These are phyloP conservation scores for Luvunga scandens DNA, from an alignment of 345 rosid genomes.

Conservation along the genomic window DNA sequence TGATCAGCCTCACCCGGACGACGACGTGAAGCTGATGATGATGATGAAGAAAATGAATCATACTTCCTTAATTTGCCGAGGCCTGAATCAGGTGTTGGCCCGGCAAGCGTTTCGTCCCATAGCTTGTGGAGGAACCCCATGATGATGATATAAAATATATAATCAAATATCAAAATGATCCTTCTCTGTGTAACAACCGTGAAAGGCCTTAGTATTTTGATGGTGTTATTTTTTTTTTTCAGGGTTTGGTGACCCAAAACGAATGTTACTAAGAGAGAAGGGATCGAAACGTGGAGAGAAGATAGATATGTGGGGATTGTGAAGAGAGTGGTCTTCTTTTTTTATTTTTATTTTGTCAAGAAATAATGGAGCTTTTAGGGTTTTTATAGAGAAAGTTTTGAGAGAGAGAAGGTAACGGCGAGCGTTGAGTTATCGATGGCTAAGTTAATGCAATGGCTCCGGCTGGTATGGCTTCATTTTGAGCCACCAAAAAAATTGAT, in stretches of 20 bases:
- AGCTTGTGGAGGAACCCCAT: slow-evolving; percentile 82
- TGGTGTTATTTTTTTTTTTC: background rate
- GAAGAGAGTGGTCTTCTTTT: slow-evolving; percentile 17
- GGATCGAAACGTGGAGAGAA: slow-evolving; percentile 26
- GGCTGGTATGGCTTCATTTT: slow-evolving; percentile 32
- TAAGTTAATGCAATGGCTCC: slow-evolving; percentile 27
- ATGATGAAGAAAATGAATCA: slow-evolving; percentile 53
- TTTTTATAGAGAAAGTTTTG: slow-evolving; percentile 24
- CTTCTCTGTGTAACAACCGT: slow-evolving; percentile 43
- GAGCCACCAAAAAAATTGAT: slow-evolving; percentile 20
- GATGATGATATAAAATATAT: background rate
- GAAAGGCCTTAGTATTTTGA: slow-evolving; percentile 10
- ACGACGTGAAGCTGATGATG: slow-evolving; percentile 30
- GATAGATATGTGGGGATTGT: slow-evolving; percentile 17
- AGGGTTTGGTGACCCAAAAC: slow-evolving; percentile 22
- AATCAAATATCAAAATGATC: background rate
- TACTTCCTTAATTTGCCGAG: slow-evolving; percentile 55
- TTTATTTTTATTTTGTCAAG: background rate
- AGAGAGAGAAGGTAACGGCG: background rate
- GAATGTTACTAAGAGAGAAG: slow-evolving; percentile 48
- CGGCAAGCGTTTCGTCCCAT: slow-evolving; percentile 96
- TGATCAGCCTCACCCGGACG: background rate
- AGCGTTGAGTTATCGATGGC: slow-evolving; percentile 18
- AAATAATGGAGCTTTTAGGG: slow-evolving; percentile 23
- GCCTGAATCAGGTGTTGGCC: slow-evolving; percentile 79